Conservation (phyloP, 345 rosid species). For the Gossypium rotundifolium region DNA sequence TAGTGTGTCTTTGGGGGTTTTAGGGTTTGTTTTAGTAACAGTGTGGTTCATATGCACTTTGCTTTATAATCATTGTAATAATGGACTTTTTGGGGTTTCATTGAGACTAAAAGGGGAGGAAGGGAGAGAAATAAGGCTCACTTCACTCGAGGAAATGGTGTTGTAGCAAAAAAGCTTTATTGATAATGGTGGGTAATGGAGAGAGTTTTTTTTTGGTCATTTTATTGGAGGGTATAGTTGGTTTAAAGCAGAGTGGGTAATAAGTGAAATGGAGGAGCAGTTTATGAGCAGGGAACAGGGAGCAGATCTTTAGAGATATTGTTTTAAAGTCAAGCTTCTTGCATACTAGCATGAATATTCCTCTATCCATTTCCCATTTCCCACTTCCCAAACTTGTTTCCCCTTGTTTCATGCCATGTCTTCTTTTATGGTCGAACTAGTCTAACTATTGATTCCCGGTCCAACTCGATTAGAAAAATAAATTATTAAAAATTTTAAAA, state of each 20-base stretch:
- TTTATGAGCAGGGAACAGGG: not conserved
- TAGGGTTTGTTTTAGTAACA: not conserved
- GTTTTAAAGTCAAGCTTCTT: not conserved
- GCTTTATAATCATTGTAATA: conserved; percentile 1
- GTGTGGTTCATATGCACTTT: not conserved
- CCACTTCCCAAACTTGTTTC: not conserved
- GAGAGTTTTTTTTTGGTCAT: not conserved
- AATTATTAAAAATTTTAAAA: no score
- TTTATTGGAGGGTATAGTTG: not conserved
- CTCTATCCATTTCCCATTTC: conserved; percentile 6
- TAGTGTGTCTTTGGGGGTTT: not conserved
- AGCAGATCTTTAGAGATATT: not conserved
- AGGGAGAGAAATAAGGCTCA: not conserved
- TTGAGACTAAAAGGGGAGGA: not conserved
- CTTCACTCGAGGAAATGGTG: conserved; percentile 4
- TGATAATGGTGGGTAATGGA: not conserved
- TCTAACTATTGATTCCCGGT: fast-evolving
- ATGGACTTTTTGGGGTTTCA: conserved; percentile 8
- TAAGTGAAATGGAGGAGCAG: not conserved
- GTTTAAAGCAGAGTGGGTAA: not conserved
- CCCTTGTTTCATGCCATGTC: not conserved
- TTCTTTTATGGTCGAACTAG: no score
- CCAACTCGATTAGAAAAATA: no score
- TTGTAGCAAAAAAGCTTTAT: not conserved
- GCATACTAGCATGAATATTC: not conserved